Conservation (phyloP, 192 early-diverging fungal genomes). For the Coemansia javaensis region DNA sequence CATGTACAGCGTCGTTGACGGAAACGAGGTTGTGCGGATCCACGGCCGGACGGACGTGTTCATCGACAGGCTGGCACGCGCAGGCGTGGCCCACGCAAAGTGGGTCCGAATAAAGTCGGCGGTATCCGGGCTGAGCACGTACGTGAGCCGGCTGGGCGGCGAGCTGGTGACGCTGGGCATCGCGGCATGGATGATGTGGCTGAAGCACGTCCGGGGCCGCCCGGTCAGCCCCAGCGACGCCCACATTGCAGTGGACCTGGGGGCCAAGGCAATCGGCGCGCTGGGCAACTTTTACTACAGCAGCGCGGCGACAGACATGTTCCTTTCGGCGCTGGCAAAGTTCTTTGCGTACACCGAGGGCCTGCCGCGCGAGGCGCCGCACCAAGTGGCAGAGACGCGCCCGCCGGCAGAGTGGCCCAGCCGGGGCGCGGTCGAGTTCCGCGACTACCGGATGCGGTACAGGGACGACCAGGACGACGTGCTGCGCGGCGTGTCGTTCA, state of each 20-base stretch:
- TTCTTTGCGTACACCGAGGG: conserved; percentile 13
- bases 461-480: conserved; percentile 26
- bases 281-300: conserved; percentile 2
- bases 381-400: conserved; percentile 45
- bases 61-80: not conserved
- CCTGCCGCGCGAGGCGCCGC: conserved; percentile 57
- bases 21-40: conserved; percentile 1
- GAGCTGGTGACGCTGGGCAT: conserved; percentile 5
- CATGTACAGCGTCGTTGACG: not conserved
- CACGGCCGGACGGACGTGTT: not conserved
- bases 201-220: not conserved
- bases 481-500: conserved; percentile 34
- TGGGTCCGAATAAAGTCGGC: too few relatives aligned
- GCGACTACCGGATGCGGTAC: conserved; percentile 39
- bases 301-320: not conserved
- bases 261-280: not conserved
- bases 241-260: conserved; percentile 4
- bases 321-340: not conserved
- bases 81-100: not conserved
- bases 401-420: conserved; percentile 46
- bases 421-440: conserved; percentile 39
- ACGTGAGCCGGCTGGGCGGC: not conserved
- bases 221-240: conserved; percentile 3
- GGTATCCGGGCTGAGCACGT: not conserved
- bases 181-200: conserved; percentile 1